Evolutionary conservation across 352 stramenopile genomes (phyloP).

Genomic region (Blastocystis sp.): DNA sequence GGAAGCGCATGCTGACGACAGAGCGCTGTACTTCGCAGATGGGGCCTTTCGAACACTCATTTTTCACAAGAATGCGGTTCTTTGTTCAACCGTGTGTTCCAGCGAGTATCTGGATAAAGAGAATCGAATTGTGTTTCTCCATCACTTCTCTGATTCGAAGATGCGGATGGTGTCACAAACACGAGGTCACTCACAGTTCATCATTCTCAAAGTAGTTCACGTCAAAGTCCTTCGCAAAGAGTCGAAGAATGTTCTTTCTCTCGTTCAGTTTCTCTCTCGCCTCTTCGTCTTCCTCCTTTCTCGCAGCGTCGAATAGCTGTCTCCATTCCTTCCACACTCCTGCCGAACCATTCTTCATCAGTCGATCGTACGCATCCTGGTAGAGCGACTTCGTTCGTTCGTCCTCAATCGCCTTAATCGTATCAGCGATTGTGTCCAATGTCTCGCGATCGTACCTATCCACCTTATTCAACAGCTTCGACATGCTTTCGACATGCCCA

Average conservation of each 20-base stretch:
- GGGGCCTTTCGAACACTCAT: constrained; percentile 53
- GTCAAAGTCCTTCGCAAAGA: background rate
- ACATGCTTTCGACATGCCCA: background rate
- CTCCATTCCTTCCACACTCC: background rate
- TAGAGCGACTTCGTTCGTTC: background rate
- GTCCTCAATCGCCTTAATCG: background rate
- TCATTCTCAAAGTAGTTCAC: background rate
- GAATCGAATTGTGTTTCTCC: background rate
- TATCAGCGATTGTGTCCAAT: background rate
- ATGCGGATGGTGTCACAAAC: background rate
- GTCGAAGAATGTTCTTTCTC: background rate
- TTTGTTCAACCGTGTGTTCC: background rate
- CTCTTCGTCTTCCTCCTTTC: background rate
- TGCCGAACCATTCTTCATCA: background rate
- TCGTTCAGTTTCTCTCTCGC: background rate
- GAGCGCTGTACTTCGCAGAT: constrained; percentile 47
- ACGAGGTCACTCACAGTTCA: constrained; percentile 1
- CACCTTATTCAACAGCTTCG: background rate
- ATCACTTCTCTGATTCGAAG: background rate
- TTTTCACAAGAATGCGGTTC: too few relatives aligned
- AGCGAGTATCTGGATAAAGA: background rate
- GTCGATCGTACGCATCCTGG: background rate
- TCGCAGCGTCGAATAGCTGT: background rate
- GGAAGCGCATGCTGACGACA: constrained; percentile 15
- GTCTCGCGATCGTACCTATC: background rate